Evolutionary conservation across 164 flowering plant species (phyloP), one percentile per base, ranked within the genome.

Genomic region (Protea cynaroides): DNA sequence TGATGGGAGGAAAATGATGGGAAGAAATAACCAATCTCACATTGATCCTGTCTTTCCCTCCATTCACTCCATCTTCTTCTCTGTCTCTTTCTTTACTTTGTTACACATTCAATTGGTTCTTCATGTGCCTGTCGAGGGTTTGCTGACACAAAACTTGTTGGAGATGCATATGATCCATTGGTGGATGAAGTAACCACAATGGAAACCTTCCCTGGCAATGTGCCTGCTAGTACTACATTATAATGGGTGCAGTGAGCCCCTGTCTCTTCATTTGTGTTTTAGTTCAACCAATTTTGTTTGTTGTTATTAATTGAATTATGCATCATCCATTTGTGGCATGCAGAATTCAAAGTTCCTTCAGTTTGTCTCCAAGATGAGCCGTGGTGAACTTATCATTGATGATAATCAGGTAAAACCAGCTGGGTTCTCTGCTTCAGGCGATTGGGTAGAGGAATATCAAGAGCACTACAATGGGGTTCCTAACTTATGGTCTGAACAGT

Each of bases 361-460:
- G 56, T 91, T 94, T 80, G 90, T 91, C 56, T 94, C 97, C 58
- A 94, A 94, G 78, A 94, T 94, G 99, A 91, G 97, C 69, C 93
- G 96, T 36, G 99, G 99, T 37, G 99, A 94, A 76, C 82, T 94
- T 71, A 88, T 85, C 61, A 77, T 91, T 67, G 99, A 94, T 74
- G 96, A 89, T 52, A 91, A 91, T 82, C 96, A 91, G 81, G 75
- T 94, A 54, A 87, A 89, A 75, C 80, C 87, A 56, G 78, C 76
- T 40, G 56, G 73, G 63, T 23, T 63, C 1, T 56, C 84, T 59
- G 73, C 83, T 23, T 56, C 89, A 8, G 85, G 85, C 51, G 86
- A 83, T 58, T 91, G 99, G 99, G 96, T 90, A 44, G 67, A 83
- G 61, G 97, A 94, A 75, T 91, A 83, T 76, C 83, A 85, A 61